Conservation (phyloP, 441 rosid genomes). For the Euphorbia corollata region DNA sequence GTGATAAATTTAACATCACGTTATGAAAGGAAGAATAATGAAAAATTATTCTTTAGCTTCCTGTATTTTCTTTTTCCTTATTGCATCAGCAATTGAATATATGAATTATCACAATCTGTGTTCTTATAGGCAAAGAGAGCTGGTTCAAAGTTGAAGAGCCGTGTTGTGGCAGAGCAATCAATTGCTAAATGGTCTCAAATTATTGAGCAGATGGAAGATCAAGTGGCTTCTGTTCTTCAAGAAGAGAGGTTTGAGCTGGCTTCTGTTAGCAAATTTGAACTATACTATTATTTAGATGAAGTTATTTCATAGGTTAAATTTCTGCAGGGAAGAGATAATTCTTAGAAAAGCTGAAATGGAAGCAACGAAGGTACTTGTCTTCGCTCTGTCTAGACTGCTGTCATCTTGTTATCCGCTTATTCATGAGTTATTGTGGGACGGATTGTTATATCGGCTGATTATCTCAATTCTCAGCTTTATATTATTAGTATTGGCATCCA, state of each 20-base stretch:
- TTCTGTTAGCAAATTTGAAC: background rate
- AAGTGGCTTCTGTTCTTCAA: slow-evolving; percentile 60
- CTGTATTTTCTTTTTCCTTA: background rate
- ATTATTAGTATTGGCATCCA: background rate
- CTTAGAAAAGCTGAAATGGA: slow-evolving; percentile 97
- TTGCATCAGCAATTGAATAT: slow-evolving; percentile 10
- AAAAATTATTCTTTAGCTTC: background rate
- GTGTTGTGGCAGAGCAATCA: slow-evolving; percentile 84
- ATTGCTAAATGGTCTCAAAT: slow-evolving; percentile 77
- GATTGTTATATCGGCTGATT: background rate
- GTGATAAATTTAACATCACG: background rate
- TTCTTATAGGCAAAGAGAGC: slow-evolving; percentile 68
- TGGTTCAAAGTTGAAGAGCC: slow-evolving; percentile 86
- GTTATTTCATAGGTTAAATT: slow-evolving; percentile 15
- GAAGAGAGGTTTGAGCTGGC: slow-evolving; percentile 67
- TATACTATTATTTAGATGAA: slow-evolving; percentile 9
- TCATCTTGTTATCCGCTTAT: background rate
- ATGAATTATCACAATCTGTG: background rate
- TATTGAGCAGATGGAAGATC: slow-evolving; percentile 86
- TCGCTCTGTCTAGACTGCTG: background rate
- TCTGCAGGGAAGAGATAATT: slow-evolving; percentile 77
- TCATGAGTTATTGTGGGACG: background rate
- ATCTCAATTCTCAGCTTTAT: slow-evolving; percentile 7
- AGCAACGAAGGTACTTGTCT: slow-evolving; percentile 65
- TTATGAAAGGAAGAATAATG: background rate